Evolutionary conservation across 2,329 filamentous ascomycete genomes (phyloP).

Genomic region (Nemania diffusa): DNA sequence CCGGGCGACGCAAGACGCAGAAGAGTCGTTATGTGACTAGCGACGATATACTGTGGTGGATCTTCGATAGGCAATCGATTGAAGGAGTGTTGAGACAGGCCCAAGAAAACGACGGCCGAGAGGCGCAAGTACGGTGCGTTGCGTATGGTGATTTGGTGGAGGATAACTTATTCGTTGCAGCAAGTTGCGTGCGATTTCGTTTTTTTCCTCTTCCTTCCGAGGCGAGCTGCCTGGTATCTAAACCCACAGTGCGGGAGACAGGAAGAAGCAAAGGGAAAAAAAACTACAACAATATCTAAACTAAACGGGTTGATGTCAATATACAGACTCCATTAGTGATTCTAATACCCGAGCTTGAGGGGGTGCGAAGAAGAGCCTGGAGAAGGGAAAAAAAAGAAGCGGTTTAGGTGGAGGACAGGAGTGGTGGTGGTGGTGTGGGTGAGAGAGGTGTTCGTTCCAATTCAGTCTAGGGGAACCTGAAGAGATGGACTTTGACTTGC

Average conservation of each 20-base stretch:
- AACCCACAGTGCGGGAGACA: constrained; percentile 34
- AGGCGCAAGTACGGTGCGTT: constrained; percentile 35
- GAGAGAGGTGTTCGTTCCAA: constrained; percentile 33
- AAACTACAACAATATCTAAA: constrained; percentile 48
- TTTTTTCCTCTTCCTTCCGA: constrained; percentile 33
- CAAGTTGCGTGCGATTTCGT: constrained; percentile 36
- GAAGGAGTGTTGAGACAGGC: constrained; percentile 38
- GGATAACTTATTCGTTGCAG: constrained; percentile 14
- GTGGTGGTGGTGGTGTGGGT: constrained; percentile 33
- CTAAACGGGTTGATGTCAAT: constrained; percentile 50
- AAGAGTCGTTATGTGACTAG: constrained; percentile 22
- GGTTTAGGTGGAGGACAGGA: constrained; percentile 36
- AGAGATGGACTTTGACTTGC: constrained; percentile 23
- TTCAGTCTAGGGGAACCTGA: constrained; percentile 21
- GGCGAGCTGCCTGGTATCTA: constrained; percentile 20
- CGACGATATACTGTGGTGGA: constrained; percentile 31
- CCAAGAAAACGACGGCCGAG: constrained; percentile 23
- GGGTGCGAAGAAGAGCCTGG: constrained; percentile 44
- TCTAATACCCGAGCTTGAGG: constrained; percentile 40
- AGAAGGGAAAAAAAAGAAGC: constrained; percentile 48
- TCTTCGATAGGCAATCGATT: constrained; percentile 28
- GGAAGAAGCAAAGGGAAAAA: constrained; percentile 35
- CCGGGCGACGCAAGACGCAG: constrained; percentile 32
- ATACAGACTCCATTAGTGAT: constrained; percentile 53
- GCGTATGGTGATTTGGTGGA: constrained; percentile 22